Percentiles rank a stretch among this genome's conserved stretches.
Evolutionary conservation across 1,139 yeast genomes (phyloP).

Genomic region (Hansenula sp.): DNA sequence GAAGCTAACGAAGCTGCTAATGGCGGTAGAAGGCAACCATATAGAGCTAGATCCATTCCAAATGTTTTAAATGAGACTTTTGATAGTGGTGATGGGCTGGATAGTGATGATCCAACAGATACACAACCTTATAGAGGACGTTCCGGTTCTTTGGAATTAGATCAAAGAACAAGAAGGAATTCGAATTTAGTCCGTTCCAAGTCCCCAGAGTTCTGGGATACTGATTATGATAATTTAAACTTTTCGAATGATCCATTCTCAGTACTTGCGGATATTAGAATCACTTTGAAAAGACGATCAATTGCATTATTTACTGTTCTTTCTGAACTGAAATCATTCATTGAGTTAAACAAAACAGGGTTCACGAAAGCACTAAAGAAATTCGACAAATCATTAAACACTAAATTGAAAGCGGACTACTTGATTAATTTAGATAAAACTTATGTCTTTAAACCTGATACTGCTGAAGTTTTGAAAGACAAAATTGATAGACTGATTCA

Average conservation of each 20-base stretch:
- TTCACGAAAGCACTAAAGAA: slow-evolving; percentile 86
- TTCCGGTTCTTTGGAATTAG: slow-evolving; percentile 13
- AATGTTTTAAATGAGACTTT: background rate
- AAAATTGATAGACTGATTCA: slow-evolving; percentile 43
- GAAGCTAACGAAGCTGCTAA: background rate
- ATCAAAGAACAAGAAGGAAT: slow-evolving; percentile 13
- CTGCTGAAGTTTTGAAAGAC: slow-evolving; percentile 38
- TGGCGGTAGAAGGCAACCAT: background rate
- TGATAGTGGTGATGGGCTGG: slow-evolving; percentile 3
- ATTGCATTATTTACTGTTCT: slow-evolving; percentile 66
- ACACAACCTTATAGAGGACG: slow-evolving; percentile 17
- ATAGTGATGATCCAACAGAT: slow-evolving; percentile 11
- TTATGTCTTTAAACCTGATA: slow-evolving; percentile 42
- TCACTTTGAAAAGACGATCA: slow-evolving; percentile 66
- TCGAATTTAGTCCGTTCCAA: slow-evolving; percentile 15
- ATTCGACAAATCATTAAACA: slow-evolving; percentile 77
- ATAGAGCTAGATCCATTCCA: slow-evolving; percentile 13
- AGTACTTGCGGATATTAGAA: slow-evolving; percentile 46
- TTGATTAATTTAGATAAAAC: slow-evolving; percentile 34
- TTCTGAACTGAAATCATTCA: slow-evolving; percentile 78
- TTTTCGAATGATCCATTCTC: slow-evolving; percentile 24
- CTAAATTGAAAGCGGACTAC: slow-evolving; percentile 52
- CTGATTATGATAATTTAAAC: slow-evolving; percentile 16
- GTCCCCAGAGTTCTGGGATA: slow-evolving; percentile 27
- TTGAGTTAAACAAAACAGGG: slow-evolving; percentile 83